Evolutionary conservation across 148 eudicot species (phyloP).

Genomic region (Vaccinium vitisidaea): DNA sequence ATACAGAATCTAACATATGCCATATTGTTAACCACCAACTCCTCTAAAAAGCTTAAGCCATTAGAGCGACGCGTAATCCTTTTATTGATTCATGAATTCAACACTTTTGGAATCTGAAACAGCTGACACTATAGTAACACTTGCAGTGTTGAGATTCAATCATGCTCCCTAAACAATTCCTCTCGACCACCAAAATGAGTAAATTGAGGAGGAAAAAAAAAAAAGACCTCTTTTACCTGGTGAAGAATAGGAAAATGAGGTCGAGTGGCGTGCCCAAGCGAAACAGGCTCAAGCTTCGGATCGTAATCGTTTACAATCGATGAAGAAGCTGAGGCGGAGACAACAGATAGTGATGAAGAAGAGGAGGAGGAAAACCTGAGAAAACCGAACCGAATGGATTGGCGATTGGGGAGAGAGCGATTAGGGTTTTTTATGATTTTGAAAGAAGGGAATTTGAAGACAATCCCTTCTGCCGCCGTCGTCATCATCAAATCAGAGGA

Average conservation of each 20-base stretch:
- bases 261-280: constrained; percentile 74
- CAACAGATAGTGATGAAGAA: neutral
- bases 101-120: neutral
- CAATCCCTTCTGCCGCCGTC: constrained; percentile 36
- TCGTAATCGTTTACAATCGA: constrained; percentile 20
- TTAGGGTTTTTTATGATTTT: constrained; percentile 39
- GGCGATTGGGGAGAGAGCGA: constrained; percentile 17
- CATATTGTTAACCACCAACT: no score
- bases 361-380: constrained; percentile 21
- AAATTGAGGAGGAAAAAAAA: neutral
- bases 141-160: neutral
- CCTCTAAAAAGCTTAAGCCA: no score
- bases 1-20: no score
- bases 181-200: neutral
- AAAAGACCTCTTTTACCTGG: constrained; percentile 36
- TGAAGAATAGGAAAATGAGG: constrained; percentile 86
- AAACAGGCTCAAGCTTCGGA: constrained; percentile 27
- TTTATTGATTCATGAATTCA: no score
- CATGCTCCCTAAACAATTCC: neutral
- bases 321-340: constrained; percentile 29
- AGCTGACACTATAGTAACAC: neutral
- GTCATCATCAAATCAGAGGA: neutral
- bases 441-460: constrained; percentile 43
- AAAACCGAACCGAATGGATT: constrained; percentile 20
- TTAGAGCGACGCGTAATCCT: no score